These are phyloP conservation scores for Yamadazyma sp. DNA, from an alignment of 805 yeast species.

Conservation along the genomic window DNA sequence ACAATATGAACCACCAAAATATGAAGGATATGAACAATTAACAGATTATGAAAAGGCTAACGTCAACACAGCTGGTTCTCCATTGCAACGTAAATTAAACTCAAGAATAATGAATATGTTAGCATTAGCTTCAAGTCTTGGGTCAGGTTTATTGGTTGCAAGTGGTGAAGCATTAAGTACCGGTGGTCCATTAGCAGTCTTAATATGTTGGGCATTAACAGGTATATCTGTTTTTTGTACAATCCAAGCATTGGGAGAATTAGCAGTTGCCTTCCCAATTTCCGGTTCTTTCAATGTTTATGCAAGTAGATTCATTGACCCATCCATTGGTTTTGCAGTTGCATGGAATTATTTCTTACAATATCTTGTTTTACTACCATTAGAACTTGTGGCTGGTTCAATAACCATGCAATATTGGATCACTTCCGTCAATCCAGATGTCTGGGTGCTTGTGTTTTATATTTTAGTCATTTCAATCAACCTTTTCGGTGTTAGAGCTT, in stretches of 20 bases:
- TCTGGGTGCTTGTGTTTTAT: constrained; percentile 58
- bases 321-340: constrained; percentile 67
- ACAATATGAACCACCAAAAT: constrained; percentile 20
- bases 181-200: constrained; percentile 40
- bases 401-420: constrained; percentile 59
- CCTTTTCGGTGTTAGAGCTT: constrained; percentile 54
- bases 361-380: constrained; percentile 55
- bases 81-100: constrained; percentile 31
- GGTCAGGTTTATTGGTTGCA: constrained; percentile 42
- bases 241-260: constrained; percentile 43
- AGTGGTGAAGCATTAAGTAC: constrained; percentile 35
- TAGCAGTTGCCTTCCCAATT: constrained; percentile 44
- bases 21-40: constrained; percentile 16
- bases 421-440: constrained; percentile 48
- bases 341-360: constrained; percentile 71
- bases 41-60: constrained; percentile 40
- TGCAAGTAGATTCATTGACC: constrained; percentile 64
- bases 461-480: constrained; percentile 43
- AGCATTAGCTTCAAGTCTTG: constrained; percentile 42
- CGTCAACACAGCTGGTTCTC: constrained; percentile 37
- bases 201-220: constrained; percentile 37
- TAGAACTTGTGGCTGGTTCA: constrained; percentile 62
- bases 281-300: constrained; percentile 47
- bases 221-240: constrained; percentile 36
- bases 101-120: constrained; percentile 41